Evolutionary conservation across 257 asterid genomes (phyloP), one percentile per base, ranked within the genome.

Genomic region (Solanum rostratum): DNA sequence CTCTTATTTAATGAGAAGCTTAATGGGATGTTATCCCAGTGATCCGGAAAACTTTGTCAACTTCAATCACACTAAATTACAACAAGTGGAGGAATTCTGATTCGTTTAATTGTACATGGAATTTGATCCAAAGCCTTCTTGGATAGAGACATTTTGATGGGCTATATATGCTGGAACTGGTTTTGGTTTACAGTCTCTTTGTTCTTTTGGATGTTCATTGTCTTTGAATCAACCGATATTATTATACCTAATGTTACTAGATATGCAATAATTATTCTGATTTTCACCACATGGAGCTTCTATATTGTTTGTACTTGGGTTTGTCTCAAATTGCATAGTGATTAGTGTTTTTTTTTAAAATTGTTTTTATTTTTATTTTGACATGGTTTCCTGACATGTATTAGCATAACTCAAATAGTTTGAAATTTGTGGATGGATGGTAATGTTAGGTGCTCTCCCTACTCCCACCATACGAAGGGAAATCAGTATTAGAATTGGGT

Each of bases 401-500:
- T n/a, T 70, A 20, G 33, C n/a, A 10, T 41, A 33, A 2, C 54
- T 24, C 63, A 46, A 46, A 45, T 22, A 74, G 14, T 66, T 74
- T 45, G 57, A 74, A 45, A 76, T 41, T 49, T 76, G 27, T 76
- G 43, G 55, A 49, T 76, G 43, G 82, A 76, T 76, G 41, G 59
- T 39, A 22, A 46, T 68, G 3, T n/a, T 15, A 97, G 99, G 98
- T 97, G 69, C 91, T 97, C 57, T 92, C 98, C 52, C 83, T 94
- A 83, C 98, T 97, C 81, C 99, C 98, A 16, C 87, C 94, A 54
- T 92, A 89, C 45, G 98, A 93, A 79, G 97, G 97, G 63, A 97
- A 95, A 85, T 91, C 96, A 8, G 88, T 97, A 85, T 90, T 97
- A 82, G 99, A 97, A 90, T 93, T 97, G 45, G 99, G 99, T 83